Percentiles rank a stretch among this genome's conserved stretches.
These are phyloP conservation scores for Hygrophorus pudorinus DNA, from an alignment of 768 basidiomycete genomes.

Conservation along the genomic window DNA sequence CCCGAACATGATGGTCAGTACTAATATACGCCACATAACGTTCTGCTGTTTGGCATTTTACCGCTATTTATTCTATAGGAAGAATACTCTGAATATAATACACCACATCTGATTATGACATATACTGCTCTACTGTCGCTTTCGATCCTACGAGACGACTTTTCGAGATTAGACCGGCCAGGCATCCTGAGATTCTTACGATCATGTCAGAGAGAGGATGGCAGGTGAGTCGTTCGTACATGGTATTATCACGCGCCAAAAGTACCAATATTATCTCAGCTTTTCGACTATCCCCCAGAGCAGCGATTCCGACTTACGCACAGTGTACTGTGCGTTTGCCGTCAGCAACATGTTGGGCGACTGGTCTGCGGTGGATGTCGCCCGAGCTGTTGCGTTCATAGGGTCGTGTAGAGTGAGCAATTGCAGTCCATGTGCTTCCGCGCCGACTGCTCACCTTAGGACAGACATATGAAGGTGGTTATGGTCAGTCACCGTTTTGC, in stretches of 20 bases:
- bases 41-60: not conserved
- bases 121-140: slow-evolving; percentile 84
- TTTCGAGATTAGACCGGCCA: slow-evolving; percentile 54
- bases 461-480: slow-evolving; percentile 91
- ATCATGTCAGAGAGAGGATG: slow-evolving; percentile 68
- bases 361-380: slow-evolving; percentile 65
- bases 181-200: slow-evolving; percentile 61
- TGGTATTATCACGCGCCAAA: not conserved
- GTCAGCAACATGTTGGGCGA: slow-evolving; percentile 72
- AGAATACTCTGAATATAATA: slow-evolving; percentile 42
- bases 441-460: not conserved
- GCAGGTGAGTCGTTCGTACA: slow-evolving; percentile 47
- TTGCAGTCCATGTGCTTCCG: slow-evolving; percentile 6
- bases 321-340: slow-evolving; percentile 80
- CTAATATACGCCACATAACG: no score
- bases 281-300: slow-evolving; percentile 62
- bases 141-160: slow-evolving; percentile 80
- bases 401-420: slow-evolving; percentile 56
- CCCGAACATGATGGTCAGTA: slow-evolving; percentile 9
- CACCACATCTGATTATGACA: slow-evolving; percentile 85
- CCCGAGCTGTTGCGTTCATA: slow-evolving; percentile 54
- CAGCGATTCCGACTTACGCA: slow-evolving; percentile 72
- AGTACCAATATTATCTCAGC: slow-evolving; percentile 24
- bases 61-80: slow-evolving; percentile 13
- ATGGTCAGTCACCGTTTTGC: slow-evolving; percentile 67